phyloP scores from a whole-genome alignment of 1,139 yeast species.

The Pichia sp. region DNA sequence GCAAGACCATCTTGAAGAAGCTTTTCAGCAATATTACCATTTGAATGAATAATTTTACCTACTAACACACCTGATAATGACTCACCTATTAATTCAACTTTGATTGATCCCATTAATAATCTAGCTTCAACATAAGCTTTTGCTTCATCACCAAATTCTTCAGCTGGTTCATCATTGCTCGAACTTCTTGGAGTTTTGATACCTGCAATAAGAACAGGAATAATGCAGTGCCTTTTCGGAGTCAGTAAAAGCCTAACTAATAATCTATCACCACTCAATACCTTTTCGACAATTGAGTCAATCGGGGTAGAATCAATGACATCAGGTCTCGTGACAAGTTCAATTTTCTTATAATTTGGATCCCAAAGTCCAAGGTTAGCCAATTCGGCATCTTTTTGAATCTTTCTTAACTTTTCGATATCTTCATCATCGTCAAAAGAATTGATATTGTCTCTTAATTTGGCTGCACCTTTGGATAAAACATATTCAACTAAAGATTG shows the following conservation, averaged over 20 bases:
- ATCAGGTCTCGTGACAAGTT: slow-evolving; percentile 32
- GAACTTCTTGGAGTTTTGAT: slow-evolving; percentile 67
- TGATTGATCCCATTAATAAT: slow-evolving; percentile 57
- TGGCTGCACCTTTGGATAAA: slow-evolving; percentile 55
- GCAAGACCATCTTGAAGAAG: slow-evolving; percentile 67
- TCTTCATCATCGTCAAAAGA: slow-evolving; percentile 30
- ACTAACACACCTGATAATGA: slow-evolving; percentile 60
- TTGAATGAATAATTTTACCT: slow-evolving; percentile 54
- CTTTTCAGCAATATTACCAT: slow-evolving; percentile 70
- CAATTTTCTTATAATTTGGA: slow-evolving; percentile 28
- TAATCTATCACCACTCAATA: slow-evolving; percentile 71
- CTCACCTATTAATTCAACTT: slow-evolving; percentile 53
- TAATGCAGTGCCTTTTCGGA: slow-evolving; percentile 39
- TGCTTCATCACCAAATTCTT: slow-evolving; percentile 60
- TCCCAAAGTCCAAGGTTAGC: slow-evolving; percentile 55
- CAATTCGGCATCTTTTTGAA: slow-evolving; percentile 47
- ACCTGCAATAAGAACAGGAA: slow-evolving; percentile 68
- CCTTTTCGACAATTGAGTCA: slow-evolving; percentile 64
- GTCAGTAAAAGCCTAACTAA: slow-evolving; percentile 49
- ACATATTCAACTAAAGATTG: slow-evolving; percentile 52
- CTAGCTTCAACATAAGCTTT: slow-evolving; percentile 62
- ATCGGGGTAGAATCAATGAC: slow-evolving; percentile 38
- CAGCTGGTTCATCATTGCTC: slow-evolving; percentile 32
- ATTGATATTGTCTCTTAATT: slow-evolving; percentile 54
- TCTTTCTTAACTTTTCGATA: slow-evolving; percentile 34